Evolutionary conservation across 2,329 filamentous ascomycete genomes (phyloP).

Genomic region (Alternaria brassicae): DNA sequence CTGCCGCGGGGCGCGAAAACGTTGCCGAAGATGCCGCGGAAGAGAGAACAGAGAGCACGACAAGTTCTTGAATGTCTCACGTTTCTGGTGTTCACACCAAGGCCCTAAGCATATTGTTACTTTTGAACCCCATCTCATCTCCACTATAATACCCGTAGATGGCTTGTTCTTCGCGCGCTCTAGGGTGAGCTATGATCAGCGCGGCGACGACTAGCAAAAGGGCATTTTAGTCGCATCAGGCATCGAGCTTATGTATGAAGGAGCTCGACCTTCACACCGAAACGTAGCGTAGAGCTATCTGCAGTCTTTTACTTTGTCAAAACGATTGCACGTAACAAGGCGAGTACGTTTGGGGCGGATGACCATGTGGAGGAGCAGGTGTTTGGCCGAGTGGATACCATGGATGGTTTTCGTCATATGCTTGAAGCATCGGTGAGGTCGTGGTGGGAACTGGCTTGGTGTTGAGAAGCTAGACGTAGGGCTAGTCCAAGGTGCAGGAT

Average conservation of each 20-base stretch:
- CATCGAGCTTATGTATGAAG: background rate
- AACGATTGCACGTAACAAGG: background rate
- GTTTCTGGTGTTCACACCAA: conserved; percentile 3
- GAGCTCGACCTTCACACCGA: conserved; percentile 1
- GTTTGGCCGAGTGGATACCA: conserved; percentile 13
- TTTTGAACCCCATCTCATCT: background rate
- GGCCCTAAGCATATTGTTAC: background rate
- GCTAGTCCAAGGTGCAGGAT: conserved; percentile 28
- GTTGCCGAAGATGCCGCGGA: background rate
- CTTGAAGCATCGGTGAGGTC: conserved; percentile 14
- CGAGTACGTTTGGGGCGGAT: background rate
- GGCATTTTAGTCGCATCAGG: background rate
- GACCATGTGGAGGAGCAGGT: conserved; percentile 20
- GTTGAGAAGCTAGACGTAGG: conserved; percentile 36
- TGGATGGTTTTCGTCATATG: conserved; percentile 21
- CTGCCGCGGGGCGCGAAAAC: background rate
- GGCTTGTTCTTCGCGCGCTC: conserved; percentile 10
- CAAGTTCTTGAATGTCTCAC: background rate
- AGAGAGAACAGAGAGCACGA: background rate
- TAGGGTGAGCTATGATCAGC: conserved; percentile 9
- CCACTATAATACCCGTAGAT: conserved; percentile 9
- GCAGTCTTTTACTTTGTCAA: conserved; percentile 1
- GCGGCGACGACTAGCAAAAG: background rate
- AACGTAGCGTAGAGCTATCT: background rate
- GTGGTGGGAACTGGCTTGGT: conserved; percentile 18